Conservation (phyloP, 805 yeast species). For the Candida cerambycidarum region DNA sequence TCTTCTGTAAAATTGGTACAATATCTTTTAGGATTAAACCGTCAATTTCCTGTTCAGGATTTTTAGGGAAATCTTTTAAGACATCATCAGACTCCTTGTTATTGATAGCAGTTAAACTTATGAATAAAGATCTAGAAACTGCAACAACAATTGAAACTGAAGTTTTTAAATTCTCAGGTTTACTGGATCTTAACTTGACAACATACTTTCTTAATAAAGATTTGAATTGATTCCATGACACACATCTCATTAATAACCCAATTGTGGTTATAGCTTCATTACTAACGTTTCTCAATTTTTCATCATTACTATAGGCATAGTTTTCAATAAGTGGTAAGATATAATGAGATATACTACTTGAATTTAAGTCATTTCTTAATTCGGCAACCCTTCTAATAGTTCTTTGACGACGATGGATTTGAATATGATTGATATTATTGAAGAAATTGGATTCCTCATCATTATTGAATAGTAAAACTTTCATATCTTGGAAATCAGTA, state of each 20-base stretch:
- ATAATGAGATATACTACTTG: constrained; percentile 70
- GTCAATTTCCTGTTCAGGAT: constrained; percentile 26
- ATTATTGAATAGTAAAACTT: constrained; percentile 50
- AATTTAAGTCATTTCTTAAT: constrained; percentile 46
- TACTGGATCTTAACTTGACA: constrained; percentile 35
- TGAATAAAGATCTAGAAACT: constrained; percentile 49
- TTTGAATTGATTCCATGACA: constrained; percentile 78
- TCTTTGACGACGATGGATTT: constrained; percentile 79
- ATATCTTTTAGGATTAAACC: constrained; percentile 52
- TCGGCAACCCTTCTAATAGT: constrained; percentile 69
- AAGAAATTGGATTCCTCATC: constrained; percentile 87
- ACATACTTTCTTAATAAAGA: constrained; percentile 74
- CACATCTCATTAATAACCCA: constrained; percentile 52
- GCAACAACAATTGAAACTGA: constrained; percentile 59
- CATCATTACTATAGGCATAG: constrained; percentile 62
- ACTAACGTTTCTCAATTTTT: constrained; percentile 56
- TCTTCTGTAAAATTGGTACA: constrained; percentile 59
- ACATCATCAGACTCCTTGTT: constrained; percentile 15
- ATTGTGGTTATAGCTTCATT: constrained; percentile 67
- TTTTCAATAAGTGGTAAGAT: constrained; percentile 83
- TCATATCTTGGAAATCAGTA: constrained; percentile 64
- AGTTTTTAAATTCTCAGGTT: constrained; percentile 51
- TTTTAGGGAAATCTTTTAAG: constrained; percentile 27
- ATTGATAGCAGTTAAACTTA: constrained; percentile 20
- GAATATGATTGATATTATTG: constrained; percentile 76